These are phyloP conservation scores for Carallia brachiata DNA, from an alignment of 345 rosid species.

Conservation along the genomic window DNA sequence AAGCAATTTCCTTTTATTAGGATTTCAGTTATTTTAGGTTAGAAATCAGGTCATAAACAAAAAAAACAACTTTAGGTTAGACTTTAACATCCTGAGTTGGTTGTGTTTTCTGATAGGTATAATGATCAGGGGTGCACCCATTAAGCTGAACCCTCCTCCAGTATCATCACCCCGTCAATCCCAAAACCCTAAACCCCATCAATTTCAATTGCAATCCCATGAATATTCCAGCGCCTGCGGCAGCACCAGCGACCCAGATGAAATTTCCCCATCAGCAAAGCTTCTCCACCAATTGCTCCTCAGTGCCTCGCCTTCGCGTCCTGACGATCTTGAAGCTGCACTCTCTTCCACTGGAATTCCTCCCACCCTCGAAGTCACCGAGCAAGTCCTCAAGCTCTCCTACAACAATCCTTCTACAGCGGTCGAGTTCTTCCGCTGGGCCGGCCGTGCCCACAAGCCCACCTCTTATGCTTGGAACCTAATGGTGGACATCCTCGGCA, in stretches of 20 bases:
- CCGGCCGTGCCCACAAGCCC: slow-evolving; percentile 32
- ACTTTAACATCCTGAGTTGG: too few species aligned
- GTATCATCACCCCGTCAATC: too few species aligned
- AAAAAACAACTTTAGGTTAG: too few species aligned
- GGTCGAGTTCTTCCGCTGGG: slow-evolving; percentile 55
- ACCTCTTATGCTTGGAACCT: slow-evolving; percentile 45
- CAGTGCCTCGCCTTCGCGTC: slow-evolving; percentile 19
- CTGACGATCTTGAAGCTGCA: slow-evolving; percentile 31
- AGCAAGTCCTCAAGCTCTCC: slow-evolving; percentile 44
- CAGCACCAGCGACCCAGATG: neutral
- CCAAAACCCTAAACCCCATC: too few species aligned
- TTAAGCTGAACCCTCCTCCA: too few species aligned
- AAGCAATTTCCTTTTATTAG: too few species aligned
- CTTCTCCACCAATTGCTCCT: slow-evolving; percentile 35
- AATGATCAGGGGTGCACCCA: too few species aligned
- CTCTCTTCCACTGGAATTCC: slow-evolving; percentile 35
- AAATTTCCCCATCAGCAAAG: slow-evolving; percentile 34
- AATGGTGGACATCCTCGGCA: slow-evolving; percentile 59
- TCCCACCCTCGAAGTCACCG: slow-evolving; percentile 34
- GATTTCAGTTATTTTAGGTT: too few species aligned
- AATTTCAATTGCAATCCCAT: too few species aligned
- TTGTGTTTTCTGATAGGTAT: too few species aligned
- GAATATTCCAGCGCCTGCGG: too few species aligned
- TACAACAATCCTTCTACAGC: slow-evolving; percentile 40
- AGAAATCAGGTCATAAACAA: too few species aligned